Percentiles rank a stretch among this genome's conserved stretches.
Evolutionary conservation across 2,329 filamentous ascomycete species (phyloP).

Genomic region (Alternaria alternata): DNA sequence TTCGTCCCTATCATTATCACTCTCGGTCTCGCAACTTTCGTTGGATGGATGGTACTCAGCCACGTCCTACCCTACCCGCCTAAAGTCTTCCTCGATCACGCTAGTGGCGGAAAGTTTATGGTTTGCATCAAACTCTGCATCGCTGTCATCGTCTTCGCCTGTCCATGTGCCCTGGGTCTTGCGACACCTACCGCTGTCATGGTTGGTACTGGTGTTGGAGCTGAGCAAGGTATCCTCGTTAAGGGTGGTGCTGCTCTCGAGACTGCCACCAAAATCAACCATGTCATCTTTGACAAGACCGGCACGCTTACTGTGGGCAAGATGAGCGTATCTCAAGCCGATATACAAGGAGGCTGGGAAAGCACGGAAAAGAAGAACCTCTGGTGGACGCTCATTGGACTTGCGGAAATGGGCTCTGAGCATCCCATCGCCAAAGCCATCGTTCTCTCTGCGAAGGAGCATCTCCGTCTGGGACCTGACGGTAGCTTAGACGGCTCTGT

Average conservation of each 20-base stretch:
- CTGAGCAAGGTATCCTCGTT: constrained; percentile 95
- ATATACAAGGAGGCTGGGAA: constrained; percentile 74
- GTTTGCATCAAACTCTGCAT: constrained; percentile 97
- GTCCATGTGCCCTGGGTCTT: constrained; percentile 93
- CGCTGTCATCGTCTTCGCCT: constrained; percentile 97
- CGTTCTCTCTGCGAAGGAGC: constrained; percentile 74
- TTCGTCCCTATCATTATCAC: constrained; percentile 91
- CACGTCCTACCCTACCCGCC: constrained; percentile 86
- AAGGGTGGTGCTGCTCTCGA: constrained; percentile 95
- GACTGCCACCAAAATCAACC: constrained; percentile 86
- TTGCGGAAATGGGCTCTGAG: constrained; percentile 95
- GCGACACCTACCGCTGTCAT: constrained; percentile 97
- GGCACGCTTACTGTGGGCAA: constrained; percentile 93
- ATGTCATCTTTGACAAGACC: constrained; percentile 94
- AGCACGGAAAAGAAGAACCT: constrained; percentile 73
- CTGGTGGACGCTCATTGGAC: constrained; percentile 95
- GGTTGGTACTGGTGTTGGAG: constrained; percentile 97
- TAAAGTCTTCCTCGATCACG: constrained; percentile 80
- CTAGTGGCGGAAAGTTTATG: constrained; percentile 91
- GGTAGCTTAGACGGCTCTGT: constrained; percentile 82
- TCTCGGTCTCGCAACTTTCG: constrained; percentile 84
- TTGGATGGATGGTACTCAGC: constrained; percentile 93
- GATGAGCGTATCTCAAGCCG: constrained; percentile 85
- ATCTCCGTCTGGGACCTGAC: constrained; percentile 76
- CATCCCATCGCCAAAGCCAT: constrained; percentile 96